These are phyloP conservation scores for Penicillium macrosclerotiorum DNA, from an alignment of 495 filamentous ascomycete species.

Conservation along the genomic window DNA sequence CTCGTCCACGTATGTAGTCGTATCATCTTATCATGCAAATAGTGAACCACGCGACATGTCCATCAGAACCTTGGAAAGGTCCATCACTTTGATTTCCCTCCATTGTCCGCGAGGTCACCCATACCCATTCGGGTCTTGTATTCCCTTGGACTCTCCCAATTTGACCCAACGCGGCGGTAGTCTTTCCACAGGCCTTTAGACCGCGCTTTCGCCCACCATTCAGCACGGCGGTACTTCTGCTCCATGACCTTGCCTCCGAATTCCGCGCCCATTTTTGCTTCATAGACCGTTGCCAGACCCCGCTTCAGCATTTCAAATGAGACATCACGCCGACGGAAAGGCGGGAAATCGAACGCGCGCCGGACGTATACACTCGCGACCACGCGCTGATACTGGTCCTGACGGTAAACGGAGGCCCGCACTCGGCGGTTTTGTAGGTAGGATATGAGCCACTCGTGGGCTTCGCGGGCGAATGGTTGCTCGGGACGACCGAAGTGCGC, in stretches of 20 bases:
- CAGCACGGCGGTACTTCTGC: slow-evolving; percentile 65
- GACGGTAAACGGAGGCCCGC: slow-evolving; percentile 72
- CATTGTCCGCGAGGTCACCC: slow-evolving; percentile 39
- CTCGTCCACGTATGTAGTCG: too few species aligned
- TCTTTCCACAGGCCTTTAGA: slow-evolving; percentile 78
- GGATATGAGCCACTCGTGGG: slow-evolving; percentile 69
- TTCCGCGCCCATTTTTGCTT: slow-evolving; percentile 83
- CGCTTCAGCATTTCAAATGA: slow-evolving; percentile 82
- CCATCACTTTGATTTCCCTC: slow-evolving; percentile 26
- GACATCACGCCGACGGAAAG: slow-evolving; percentile 69
- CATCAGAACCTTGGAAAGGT: neutral
- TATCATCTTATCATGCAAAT: slow-evolving; percentile 15
- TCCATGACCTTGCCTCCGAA: slow-evolving; percentile 69
- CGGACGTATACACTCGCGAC: slow-evolving; percentile 84
- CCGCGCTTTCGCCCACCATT: slow-evolving; percentile 65
- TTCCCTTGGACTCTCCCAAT: slow-evolving; percentile 74
- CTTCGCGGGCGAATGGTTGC: slow-evolving; percentile 80
- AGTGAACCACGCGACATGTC: slow-evolving; percentile 1
- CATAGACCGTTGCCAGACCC: slow-evolving; percentile 87
- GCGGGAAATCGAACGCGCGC: slow-evolving; percentile 52
- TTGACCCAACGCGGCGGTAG: slow-evolving; percentile 34
- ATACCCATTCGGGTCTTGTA: slow-evolving; percentile 71
- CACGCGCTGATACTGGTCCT: slow-evolving; percentile 89
- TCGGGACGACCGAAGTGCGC: slow-evolving; percentile 87
- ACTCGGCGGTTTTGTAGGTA: slow-evolving; percentile 75